Conservation (phyloP, 108 stramenopile species). For the Conticribra guillardii region DNA sequence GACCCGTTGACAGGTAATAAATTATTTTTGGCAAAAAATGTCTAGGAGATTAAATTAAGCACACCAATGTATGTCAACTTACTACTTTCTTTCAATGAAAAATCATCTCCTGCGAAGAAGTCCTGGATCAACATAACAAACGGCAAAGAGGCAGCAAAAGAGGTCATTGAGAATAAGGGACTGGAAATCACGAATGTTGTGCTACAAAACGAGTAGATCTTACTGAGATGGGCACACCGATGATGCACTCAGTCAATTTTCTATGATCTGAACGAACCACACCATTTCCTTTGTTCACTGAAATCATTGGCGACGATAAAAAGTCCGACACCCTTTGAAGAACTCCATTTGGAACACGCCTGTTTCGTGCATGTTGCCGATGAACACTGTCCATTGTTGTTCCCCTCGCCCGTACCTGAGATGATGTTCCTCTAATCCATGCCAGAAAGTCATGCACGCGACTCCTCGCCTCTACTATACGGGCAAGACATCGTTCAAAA, state of each 20-base stretch:
- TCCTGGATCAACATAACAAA: constrained; percentile 10
- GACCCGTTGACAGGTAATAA: too few species aligned
- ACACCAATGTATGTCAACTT: too few species aligned
- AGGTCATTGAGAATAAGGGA: background rate
- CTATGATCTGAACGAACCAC: constrained; percentile 15
- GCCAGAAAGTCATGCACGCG: constrained; percentile 68
- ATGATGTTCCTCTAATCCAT: constrained; percentile 74
- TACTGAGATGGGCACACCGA: constrained; percentile 49
- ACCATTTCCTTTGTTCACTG: constrained; percentile 11
- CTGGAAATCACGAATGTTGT: background rate
- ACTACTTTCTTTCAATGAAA: too few species aligned
- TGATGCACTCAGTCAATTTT: constrained; percentile 44
- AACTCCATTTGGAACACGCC: constrained; percentile 68
- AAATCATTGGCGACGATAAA: constrained; percentile 32
- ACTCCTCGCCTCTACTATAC: constrained; percentile 67
- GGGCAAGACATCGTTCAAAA: constrained; percentile 52
- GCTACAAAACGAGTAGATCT: constrained; percentile 7
- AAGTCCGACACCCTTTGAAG: constrained; percentile 57
- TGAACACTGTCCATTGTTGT: constrained; percentile 74
- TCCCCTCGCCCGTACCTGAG: constrained; percentile 77
- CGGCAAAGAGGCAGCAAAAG: background rate
- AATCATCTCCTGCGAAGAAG: constrained; percentile 8
- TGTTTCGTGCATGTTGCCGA: constrained; percentile 73
- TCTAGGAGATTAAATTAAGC: too few species aligned
- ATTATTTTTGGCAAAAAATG: too few species aligned